Base-by-base conservation (phyloP, 2,329 filamentous ascomycete species). In the Beauveria medogensis region DNA sequence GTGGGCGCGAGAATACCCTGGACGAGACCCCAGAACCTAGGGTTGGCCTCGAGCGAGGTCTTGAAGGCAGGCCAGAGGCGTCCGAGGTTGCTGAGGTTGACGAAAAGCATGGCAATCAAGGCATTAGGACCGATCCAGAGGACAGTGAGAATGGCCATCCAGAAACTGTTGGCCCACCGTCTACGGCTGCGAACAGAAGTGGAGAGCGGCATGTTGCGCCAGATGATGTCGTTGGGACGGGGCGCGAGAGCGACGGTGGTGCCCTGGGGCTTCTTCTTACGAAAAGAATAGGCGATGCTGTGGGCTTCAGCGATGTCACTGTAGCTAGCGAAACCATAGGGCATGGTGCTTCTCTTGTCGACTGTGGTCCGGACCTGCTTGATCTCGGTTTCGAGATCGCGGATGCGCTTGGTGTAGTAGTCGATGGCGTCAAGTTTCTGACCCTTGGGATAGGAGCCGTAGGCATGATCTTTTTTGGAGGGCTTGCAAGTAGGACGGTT, bases 271-370 rank as follows among this genome's bases (percentile, higher is more conserved):
- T 88, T 89, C 77, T 94, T 94, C 54, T 86, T 90, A 62, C 89
- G 89, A 24, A 89, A 85, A 10, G 87, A 83, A 74, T 89, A 96
- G 12, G 92, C 94, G 64, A 96, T 92, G 22, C 84, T 84, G 70
- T 99, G 94, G 0, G 94, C 91, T 67, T 96, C 90, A 62, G 87
- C 82, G 60, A 99, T 95, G 47, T 87, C 88, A 47, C 93, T 86
- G 75, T 94, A 99, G 68, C 91, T 97, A 9, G 93, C 92, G 71
- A 99, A 99, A 0, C 94, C 94, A 70, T 92, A 99, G 0, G 91
- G 82, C 82, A 96, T 89, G 18, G 92, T 88, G 70, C 93, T 91
- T 55, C 92, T 86, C 72, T 88, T 91, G 74, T 97, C 93, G 8
- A 99, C 86, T 1, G 86, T 86, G 44, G 85, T 82, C 14, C 94